These are phyloP conservation scores for Castanea sativa DNA, from an alignment of 306 rosid genomes.

Conservation along the genomic window DNA sequence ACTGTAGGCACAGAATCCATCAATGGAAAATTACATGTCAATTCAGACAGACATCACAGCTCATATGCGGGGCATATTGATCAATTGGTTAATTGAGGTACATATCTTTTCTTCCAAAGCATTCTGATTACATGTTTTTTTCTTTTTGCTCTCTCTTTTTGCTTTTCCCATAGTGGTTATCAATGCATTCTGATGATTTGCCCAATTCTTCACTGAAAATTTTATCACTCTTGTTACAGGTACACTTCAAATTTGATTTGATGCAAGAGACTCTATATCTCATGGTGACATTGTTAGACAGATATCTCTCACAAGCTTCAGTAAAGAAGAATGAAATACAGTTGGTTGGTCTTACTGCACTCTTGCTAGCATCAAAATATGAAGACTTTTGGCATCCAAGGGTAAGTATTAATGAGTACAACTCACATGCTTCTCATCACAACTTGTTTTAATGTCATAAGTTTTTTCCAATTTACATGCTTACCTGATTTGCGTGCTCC, in stretches of 20 bases:
- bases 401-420: conserved; percentile 36
- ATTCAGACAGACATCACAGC: conserved; percentile 66
- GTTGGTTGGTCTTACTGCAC: conserved; percentile 90
- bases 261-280: conserved; percentile 91
- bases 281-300: conserved; percentile 68
- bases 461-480: not conserved
- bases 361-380: conserved; percentile 83
- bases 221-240: conserved; percentile 47
- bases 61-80: conserved; percentile 78
- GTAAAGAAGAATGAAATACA: conserved; percentile 69
- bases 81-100: conserved; percentile 95
- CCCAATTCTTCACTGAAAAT: conserved; percentile 19
- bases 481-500: conserved; percentile 19
- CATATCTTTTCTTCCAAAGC: conserved; percentile 7
- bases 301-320: conserved; percentile 68
- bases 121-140: conserved; percentile 8
- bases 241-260: conserved; percentile 80
- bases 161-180: not conserved
- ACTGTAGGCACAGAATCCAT: conserved; percentile 61
- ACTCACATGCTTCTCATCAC: not conserved
- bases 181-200: conserved; percentile 5
- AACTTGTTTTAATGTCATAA: not conserved
- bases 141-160: not conserved
- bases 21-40: conserved; percentile 58
- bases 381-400: conserved; percentile 98